Percentiles rank a stretch among this genome's conserved stretches.
Evolutionary conservation across 148 eudicot genomes (phyloP).

Genomic region (Gaultheria prostrata): DNA sequence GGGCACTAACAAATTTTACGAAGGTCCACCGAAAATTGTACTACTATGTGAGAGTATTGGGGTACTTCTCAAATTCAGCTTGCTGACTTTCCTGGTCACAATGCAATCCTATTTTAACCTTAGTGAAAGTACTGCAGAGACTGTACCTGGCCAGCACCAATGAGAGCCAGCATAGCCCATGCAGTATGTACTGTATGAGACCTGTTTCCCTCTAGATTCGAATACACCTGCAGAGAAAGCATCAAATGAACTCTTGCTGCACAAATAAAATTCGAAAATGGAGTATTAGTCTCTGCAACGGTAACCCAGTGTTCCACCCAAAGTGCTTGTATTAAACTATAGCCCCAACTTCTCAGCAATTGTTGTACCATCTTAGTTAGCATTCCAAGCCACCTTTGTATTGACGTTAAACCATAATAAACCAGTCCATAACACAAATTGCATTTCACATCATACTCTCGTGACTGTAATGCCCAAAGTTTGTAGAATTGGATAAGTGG

Average conservation of each 20-base stretch:
- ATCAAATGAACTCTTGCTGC: background rate
- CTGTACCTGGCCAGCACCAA: constrained; percentile 36
- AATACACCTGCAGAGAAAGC: constrained; percentile 45
- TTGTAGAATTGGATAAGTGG: background rate
- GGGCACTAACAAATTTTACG: background rate
- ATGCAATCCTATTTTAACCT: background rate
- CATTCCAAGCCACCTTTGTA: background rate
- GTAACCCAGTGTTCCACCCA: background rate
- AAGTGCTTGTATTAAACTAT: background rate
- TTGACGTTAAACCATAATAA: background rate
- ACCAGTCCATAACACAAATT: background rate
- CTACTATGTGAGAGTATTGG: background rate
- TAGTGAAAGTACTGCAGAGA: background rate
- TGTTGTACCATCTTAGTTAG: background rate
- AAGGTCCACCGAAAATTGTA: background rate
- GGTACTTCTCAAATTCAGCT: background rate
- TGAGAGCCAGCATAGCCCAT: constrained; percentile 70
- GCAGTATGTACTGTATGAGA: constrained; percentile 64
- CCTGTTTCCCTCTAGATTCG: constrained; percentile 56
- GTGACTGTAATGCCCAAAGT: background rate
- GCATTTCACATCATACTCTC: background rate
- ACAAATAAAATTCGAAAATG: background rate
- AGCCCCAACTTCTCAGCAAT: background rate
- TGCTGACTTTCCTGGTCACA: background rate
- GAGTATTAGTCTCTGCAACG: background rate